phyloP scores from a whole-genome alignment of 495 filamentous ascomycete species.

The Aspergillus affinis region DNA sequence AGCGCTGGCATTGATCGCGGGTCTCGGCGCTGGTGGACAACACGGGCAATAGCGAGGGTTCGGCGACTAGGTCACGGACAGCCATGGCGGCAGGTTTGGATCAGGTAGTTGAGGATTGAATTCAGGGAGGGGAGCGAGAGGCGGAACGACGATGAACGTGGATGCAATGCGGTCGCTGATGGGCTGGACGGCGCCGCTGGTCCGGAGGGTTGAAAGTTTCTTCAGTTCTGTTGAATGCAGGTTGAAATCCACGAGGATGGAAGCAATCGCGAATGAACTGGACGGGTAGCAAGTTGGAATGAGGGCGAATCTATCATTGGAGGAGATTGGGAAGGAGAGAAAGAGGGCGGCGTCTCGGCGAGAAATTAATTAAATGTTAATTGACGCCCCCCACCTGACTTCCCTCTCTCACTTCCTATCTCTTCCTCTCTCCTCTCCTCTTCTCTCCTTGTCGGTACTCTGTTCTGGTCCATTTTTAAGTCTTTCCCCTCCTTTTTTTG shows the following conservation, averaged over 20 bases:
- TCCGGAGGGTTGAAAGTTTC: background rate
- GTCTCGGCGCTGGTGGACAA: constrained; percentile 68
- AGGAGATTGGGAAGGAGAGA: constrained; percentile 10
- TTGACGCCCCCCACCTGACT: constrained; percentile 3
- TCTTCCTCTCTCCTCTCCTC: constrained; percentile 6
- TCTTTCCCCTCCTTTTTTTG: constrained; percentile 3
- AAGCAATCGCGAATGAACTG: background rate
- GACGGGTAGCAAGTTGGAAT: background rate
- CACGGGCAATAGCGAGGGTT: constrained; percentile 68
- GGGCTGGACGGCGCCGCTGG: constrained; percentile 2
- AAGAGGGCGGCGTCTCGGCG: constrained; percentile 9
- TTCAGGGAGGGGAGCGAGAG: background rate
- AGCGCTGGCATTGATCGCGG: constrained; percentile 68
- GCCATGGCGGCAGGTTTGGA: constrained; percentile 38
- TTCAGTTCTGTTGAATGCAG: background rate
- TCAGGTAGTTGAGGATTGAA: background rate
- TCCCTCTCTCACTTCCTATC: constrained; percentile 12
- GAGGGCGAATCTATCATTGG: background rate
- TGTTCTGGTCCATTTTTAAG: constrained; percentile 6
- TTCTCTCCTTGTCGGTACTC: constrained; percentile 6
- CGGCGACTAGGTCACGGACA: constrained; percentile 63
- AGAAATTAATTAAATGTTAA: background rate
- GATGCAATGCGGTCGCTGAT: constrained; percentile 17
- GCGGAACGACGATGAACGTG: constrained; percentile 18
- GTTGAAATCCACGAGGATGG: background rate